Evolutionary conservation across 208 protist genomes (phyloP).

Genomic region (Zelonia costaricensis): DNA sequence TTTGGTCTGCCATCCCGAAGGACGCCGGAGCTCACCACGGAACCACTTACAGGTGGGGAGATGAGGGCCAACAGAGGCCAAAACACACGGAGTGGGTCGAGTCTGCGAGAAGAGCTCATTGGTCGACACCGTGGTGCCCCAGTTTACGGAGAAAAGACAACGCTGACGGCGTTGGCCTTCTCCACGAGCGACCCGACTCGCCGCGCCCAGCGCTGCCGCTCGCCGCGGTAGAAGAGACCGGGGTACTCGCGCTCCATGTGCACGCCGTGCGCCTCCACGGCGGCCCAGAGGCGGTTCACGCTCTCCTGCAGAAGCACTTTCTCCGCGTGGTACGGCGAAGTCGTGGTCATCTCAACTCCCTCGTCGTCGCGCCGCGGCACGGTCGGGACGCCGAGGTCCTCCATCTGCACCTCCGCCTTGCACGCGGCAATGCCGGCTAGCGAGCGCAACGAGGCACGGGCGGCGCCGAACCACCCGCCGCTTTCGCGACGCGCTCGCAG

Average conservation of each 20-base stretch:
- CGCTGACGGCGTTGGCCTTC: slow-evolving; percentile 60
- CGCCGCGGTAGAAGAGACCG: slow-evolving; percentile 63
- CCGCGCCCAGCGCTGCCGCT: slow-evolving; percentile 44
- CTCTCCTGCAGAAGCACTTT: slow-evolving; percentile 50
- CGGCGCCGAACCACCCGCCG: slow-evolving; percentile 22
- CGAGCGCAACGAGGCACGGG: slow-evolving; percentile 30
- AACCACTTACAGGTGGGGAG: too few species aligned
- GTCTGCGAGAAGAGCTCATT: background rate
- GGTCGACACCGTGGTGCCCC: background rate
- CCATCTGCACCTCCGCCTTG: slow-evolving; percentile 53
- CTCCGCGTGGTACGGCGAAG: slow-evolving; percentile 56
- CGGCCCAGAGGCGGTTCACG: slow-evolving; percentile 47
- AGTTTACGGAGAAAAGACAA: slow-evolving; percentile 61
- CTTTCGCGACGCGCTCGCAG: slow-evolving; percentile 20
- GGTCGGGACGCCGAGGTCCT: slow-evolving; percentile 25
- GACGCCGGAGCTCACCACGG: too few species aligned
- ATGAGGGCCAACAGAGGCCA: too few species aligned
- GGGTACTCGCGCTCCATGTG: slow-evolving; percentile 68
- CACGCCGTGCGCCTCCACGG: slow-evolving; percentile 61
- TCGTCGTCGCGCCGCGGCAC: slow-evolving; percentile 28
- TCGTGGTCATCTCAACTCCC: slow-evolving; percentile 40
- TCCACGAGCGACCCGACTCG: slow-evolving; percentile 45
- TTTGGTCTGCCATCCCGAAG: too few species aligned
- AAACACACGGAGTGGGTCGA: background rate
- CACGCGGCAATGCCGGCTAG: slow-evolving; percentile 53